Percentiles rank a stretch among this genome's conserved stretches.
Evolutionary conservation across 116 monocot species (phyloP).

Genomic region (Papilionanthe hybrid): DNA sequence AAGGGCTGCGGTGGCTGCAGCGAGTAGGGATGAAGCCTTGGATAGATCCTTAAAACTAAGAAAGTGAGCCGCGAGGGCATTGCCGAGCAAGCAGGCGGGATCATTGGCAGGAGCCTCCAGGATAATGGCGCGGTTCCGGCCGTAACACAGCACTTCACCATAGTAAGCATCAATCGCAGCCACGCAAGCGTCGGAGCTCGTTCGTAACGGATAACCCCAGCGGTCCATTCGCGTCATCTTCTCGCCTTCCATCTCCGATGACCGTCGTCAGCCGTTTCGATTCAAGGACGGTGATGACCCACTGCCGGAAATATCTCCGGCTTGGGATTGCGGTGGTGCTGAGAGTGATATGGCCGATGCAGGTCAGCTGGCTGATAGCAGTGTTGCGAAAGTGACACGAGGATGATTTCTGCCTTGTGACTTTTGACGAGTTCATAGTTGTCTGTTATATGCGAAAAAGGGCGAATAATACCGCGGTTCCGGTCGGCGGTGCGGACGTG

Average conservation of each 20-base stretch:
- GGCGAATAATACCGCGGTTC: no score
- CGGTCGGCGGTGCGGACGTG: no score
- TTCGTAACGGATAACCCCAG: slow-evolving; percentile 61
- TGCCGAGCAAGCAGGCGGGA: slow-evolving; percentile 56
- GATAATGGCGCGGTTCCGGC: slow-evolving; percentile 47
- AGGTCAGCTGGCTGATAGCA: neutral
- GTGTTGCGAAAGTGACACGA: neutral
- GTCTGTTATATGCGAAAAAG: no score
- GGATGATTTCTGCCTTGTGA: neutral
- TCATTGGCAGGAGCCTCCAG: slow-evolving; percentile 46
- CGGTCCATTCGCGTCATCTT: slow-evolving; percentile 23
- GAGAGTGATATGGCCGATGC: neutral
- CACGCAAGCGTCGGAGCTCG: slow-evolving; percentile 55
- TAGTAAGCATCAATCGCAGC: slow-evolving; percentile 61
- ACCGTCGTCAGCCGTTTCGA: neutral
- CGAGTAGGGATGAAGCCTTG: slow-evolving; percentile 21
- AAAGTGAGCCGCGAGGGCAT: slow-evolving; percentile 48
- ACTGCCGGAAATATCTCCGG: neutral
- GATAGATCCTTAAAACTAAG: slow-evolving; percentile 17
- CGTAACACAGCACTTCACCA: slow-evolving; percentile 35
- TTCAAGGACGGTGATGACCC: neutral
- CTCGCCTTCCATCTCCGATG: slow-evolving; percentile 5
- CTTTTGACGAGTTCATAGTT: no score
- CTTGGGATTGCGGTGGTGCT: neutral
- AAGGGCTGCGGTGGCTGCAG: slow-evolving; percentile 23